Base-by-base conservation (phyloP, 1,284 basidiomycete species). In the Phellinidium pouzarii region DNA sequence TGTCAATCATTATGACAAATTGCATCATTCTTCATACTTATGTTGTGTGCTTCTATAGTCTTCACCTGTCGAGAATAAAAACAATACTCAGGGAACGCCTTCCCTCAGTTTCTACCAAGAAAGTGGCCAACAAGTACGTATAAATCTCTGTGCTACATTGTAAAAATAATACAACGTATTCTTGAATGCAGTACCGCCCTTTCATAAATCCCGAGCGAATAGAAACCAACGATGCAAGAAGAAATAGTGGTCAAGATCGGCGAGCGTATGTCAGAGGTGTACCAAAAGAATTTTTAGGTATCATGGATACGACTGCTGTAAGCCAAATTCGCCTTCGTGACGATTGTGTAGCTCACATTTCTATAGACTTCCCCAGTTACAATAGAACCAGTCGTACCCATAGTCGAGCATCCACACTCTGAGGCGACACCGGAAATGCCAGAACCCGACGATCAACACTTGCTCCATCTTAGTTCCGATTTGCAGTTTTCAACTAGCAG, bases 201-300 rank as follows among this genome's bases (percentile, higher is more conserved):
- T 52, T 45, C 44, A 52, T 36, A 20, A 36, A 52, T 27, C 50
- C 50, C 4, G 29, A 40, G 20, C 43, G 50, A 7, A 52, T 52
- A 46, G 37, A 37, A n/a, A 40, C 34, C 22, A 52, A 52, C 23
- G 50, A 52, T 25, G 44, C 31, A 8, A 52, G 46, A 27, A 52
- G 23, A 17, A n/a, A 20, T 14, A 40, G 23, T 5, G 22, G 20
- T 1, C 3, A 5, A 19, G 44, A 52, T 26, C 9, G 20, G 4
- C 43, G 44, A 19, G 44, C 37, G 4, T 36, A 46, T 29, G 50
- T 52, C 4, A 46, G 22, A 26, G 50, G 50, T 26, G 50, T 52
- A 17, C 50, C 50, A 1, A 7, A 25, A 11, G 34, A 40, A 1
- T 52, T 40, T 9, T 29, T 41, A 17, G 20, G 44, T 20, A 29